phyloP scores from a whole-genome alignment of 2,329 filamentous ascomycete genomes.

The Zelopaecilomyces penicillatus region DNA sequence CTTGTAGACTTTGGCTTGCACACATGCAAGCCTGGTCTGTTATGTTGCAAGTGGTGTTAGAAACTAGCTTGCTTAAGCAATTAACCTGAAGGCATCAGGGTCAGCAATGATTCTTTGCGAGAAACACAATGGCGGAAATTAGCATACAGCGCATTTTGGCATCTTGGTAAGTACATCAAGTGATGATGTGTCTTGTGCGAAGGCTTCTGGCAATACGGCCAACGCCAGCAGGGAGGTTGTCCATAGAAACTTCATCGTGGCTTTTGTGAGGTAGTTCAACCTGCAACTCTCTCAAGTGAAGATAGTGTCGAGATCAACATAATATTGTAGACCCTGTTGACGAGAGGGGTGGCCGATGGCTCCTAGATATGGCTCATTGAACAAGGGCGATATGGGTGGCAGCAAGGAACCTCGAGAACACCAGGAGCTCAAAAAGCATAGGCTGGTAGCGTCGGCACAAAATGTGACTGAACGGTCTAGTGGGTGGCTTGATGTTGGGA shows the following conservation, averaged over 20 bases:
- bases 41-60: constrained; percentile 17
- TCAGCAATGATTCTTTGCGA: background rate
- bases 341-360: too few species aligned
- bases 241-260: constrained; percentile 3
- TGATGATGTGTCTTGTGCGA: background rate
- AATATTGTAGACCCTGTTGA: too few species aligned
- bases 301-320: too few species aligned
- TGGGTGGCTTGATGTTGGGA: too few species aligned
- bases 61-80: constrained; percentile 18
- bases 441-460: too few species aligned
- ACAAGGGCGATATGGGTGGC: too few species aligned
- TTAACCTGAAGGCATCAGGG: constrained; percentile 10
- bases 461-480: too few species aligned
- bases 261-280: too few species aligned
- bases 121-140: background rate
- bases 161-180: constrained; percentile 11
- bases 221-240: constrained; percentile 1
- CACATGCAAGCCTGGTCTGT: constrained; percentile 25
- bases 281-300: too few species aligned
- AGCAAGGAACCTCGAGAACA: too few species aligned
- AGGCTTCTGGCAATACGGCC: constrained; percentile 4
- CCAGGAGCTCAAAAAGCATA: too few species aligned
- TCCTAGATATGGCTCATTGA: too few species aligned
- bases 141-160: constrained; percentile 25
- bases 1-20: constrained; percentile 17